Base-by-base conservation (phyloP, 2,329 filamentous ascomycete genomes). In the Aquanectria penicillioides region DNA sequence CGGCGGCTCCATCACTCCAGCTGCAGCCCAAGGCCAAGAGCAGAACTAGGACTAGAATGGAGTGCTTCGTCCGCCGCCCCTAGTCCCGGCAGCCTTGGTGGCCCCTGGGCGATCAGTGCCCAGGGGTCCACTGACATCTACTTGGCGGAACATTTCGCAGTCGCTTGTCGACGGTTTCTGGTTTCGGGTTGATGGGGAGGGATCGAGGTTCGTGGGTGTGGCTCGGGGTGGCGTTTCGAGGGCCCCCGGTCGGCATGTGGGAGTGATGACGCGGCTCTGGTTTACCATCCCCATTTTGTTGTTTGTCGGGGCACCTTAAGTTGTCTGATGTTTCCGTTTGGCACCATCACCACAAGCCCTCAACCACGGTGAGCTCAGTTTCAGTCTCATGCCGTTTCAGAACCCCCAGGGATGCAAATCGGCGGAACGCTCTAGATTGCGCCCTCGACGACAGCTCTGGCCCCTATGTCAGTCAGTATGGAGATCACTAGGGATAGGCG, bases 61-160 rank as follows among this genome's bases (percentile, higher is more conserved):
- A 44, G 38, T 23, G 28, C 38, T 44, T 52, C 28, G 23, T 57
- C 54, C 54, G 47, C 33, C 34, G 26, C 18, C 54, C 38, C 40
- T 20, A 22, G 54, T 47, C 47, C 26, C 33, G 15, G 38, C 29
- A 17, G 34, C 40, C 57, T n/a, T n/a, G n/a, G n/a, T n/a, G n/a
- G n/a, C n/a, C 67, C 67, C 26, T 44, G 63, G 59, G 57, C 59
- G 54, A 66, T 66, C 65, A 64, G 53, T 66, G 44, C 49, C 31
- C 41, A 33, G 41, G 53, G 63, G 44, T 55, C 48, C 52, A 61
- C 41, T 37, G 37, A 22, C 44, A 57, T 63, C 55, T 68, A 59
- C 50, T 68, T 67, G 63, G 62, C 64, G 63, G 59, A 68, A 68
- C 62, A 69, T 69, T 57, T 61, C 46, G 29, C 18, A 43, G 57